Base-by-base conservation (phyloP, 352 stramenopile species). In the Phytophthora foliorum region DNA sequence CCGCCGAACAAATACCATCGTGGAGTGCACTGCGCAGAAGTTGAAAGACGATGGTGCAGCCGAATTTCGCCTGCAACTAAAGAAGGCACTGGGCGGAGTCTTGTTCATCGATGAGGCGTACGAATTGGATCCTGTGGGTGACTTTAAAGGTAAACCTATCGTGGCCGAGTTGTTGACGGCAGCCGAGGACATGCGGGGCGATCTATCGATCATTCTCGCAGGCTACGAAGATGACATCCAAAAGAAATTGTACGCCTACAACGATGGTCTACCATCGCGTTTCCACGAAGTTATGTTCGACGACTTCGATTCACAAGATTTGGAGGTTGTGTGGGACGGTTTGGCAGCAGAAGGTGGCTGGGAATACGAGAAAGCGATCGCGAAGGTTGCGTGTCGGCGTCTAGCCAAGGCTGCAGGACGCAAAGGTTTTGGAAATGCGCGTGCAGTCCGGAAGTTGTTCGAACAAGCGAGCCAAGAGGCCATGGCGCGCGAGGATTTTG, bases 31-130 rank as follows among this genome's bases (percentile, higher is more conserved):
- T 3, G 89, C 86, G 2, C 89, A 96, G 62, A 60, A 89, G 56
- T 57, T 95, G 4, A 96, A 97, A 38, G 86, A 96, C 34, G 71
- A 81, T 5, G 86, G 87, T 1, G 50, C 77, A 7, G 69, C 80
- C 8, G 81, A 92, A 27, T 97, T 97, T 56, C 81, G 85, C 1
- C 72, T 94, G 63, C 82, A 94, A 24, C 77, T 99, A 7, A 34
- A 86, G 32, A 63, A 71, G 6, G 83, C 89, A 0, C 81, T 80
- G 41, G 93, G 90, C 13, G 94, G 93, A 31, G 88, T 97, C 14
- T 68, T 98, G 13, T 98, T 98, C 57, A 96, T 98, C 25, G 95
- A 98, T 52, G 95, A 98, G 68, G 92, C 92, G 39, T 98, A 98
- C 57, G 85, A 96, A 31, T 56, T 98, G 38, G 89, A 98, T 39